These are phyloP conservation scores for Neoascochyta sp. DNA, from an alignment of 2,329 filamentous ascomycete species.

Conservation along the genomic window DNA sequence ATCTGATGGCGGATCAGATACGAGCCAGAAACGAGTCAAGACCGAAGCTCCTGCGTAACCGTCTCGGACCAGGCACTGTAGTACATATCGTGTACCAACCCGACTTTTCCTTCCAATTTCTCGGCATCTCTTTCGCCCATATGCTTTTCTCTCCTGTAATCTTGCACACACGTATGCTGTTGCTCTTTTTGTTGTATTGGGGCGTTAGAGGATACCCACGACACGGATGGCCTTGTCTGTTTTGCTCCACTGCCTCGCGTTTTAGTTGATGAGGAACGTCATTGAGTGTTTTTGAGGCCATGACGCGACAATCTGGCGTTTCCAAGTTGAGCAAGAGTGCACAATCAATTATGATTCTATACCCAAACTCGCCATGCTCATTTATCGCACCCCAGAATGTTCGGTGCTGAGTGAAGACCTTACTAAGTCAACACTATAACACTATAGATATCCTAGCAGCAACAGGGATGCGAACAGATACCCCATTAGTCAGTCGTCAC, in stretches of 20 bases:
- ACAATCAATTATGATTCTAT: too few species aligned
- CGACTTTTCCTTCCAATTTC: slow-evolving; percentile 2
- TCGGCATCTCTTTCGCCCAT: slow-evolving; percentile 3
- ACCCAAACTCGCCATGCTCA: too few species aligned
- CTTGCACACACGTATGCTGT: slow-evolving; percentile 9
- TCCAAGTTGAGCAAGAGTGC: too few species aligned
- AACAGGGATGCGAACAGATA: too few species aligned
- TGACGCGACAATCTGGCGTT: too few species aligned
- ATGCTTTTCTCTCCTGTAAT: slow-evolving; percentile 7
- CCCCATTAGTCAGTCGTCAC: too few species aligned
- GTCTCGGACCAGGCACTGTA: too few species aligned
- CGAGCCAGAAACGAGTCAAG: slow-evolving; percentile 38
- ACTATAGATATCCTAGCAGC: too few species aligned
- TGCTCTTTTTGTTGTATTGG: slow-evolving; percentile 10
- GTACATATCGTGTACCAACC: slow-evolving; percentile 7
- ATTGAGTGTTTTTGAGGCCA: too few species aligned
- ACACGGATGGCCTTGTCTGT: slow-evolving; percentile 13
- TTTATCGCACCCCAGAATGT: too few species aligned
- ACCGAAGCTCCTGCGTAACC: slow-evolving; percentile 16
- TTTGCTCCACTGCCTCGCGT: slow-evolving; percentile 9
- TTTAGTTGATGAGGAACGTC: too few species aligned
- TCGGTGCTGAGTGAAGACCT: neutral
- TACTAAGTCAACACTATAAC: too few species aligned
- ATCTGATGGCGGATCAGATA: slow-evolving; percentile 38
- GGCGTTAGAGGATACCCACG: slow-evolving; percentile 29